A percentile compares a stretch with the other conserved stretches of the same genome.
phyloP scores from a whole-genome alignment of 345 rosid genomes.

The Conringia planisiliqua region DNA sequence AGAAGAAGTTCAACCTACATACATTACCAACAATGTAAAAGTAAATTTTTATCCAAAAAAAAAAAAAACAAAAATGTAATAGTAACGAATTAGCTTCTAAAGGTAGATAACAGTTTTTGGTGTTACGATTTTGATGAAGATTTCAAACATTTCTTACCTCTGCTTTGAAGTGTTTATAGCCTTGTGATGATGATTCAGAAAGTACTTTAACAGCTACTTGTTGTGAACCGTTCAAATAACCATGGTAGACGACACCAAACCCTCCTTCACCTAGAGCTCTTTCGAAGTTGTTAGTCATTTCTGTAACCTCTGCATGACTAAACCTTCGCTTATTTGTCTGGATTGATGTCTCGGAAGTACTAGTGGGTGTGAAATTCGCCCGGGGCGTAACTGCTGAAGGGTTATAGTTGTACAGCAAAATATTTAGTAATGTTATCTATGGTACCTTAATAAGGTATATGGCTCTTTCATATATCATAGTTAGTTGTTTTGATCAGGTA shows the following conservation, averaged over 20 bases:
- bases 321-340: conserved; percentile 18
- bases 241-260: conserved; percentile 50
- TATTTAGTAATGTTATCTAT: background rate
- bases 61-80: too few relatives aligned
- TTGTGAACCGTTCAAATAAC: conserved; percentile 8
- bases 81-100: background rate
- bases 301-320: conserved; percentile 29
- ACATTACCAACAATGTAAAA: background rate
- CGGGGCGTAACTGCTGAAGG: background rate
- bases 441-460: background rate
- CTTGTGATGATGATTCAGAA: conserved; percentile 14
- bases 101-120: background rate
- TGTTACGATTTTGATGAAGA: background rate
- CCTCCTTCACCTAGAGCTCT: conserved; percentile 49
- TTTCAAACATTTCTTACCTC: background rate
- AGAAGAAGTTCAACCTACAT: conserved; percentile 34
- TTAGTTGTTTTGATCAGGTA: background rate
- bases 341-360: background rate
- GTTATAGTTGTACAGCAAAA: background rate
- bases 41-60: background rate
- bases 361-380: background rate
- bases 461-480: background rate
- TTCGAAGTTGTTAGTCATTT: conserved; percentile 40
- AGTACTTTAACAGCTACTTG: conserved; percentile 21
- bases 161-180: conserved; percentile 26